Percentiles rank a stretch among this genome's conserved stretches.
Evolutionary conservation across 1,284 basidiomycete species (phyloP).

Genomic region (Lentinula novae-zelandiae): DNA sequence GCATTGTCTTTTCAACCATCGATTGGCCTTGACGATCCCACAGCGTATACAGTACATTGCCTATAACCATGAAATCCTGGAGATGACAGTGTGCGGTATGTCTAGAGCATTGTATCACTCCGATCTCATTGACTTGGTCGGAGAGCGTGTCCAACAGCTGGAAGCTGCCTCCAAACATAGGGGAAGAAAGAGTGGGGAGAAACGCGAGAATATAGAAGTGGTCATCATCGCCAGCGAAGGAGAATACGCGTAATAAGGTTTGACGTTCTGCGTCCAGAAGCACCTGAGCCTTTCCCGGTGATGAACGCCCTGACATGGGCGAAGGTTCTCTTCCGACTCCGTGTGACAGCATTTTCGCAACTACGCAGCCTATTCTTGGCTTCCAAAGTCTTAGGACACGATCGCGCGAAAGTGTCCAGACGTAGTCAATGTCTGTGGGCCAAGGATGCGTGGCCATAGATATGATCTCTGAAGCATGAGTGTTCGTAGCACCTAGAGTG

Average conservation of each 20-base stretch:
- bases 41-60: conserved; percentile 53
- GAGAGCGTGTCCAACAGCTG: conserved; percentile 50
- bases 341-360: conserved; percentile 47
- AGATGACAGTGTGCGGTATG: conserved; percentile 64
- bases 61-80: conserved; percentile 66
- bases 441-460: conserved; percentile 65
- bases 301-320: conserved; percentile 28
- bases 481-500: conserved; percentile 37
- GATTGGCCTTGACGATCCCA: conserved; percentile 79
- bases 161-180: conserved; percentile 68
- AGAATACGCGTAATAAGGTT: conserved; percentile 58
- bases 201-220: conserved; percentile 58
- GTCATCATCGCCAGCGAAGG: conserved; percentile 33
- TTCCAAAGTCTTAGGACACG: conserved; percentile 83
- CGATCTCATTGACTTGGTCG: conserved; percentile 55
- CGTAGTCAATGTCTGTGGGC: conserved; percentile 66
- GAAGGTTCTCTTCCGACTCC: conserved; percentile 33
- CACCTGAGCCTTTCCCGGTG: conserved; percentile 35
- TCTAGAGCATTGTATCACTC: conserved; percentile 53
- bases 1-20: conserved; percentile 53
- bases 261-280: conserved; percentile 57
- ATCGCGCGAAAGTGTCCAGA: conserved; percentile 89
- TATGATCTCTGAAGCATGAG: conserved; percentile 54
- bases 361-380: conserved; percentile 63
- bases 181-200: conserved; percentile 58